phyloP scores from a whole-genome alignment of 108 stramenopile species.

The Fistulifera pelliculosa region DNA sequence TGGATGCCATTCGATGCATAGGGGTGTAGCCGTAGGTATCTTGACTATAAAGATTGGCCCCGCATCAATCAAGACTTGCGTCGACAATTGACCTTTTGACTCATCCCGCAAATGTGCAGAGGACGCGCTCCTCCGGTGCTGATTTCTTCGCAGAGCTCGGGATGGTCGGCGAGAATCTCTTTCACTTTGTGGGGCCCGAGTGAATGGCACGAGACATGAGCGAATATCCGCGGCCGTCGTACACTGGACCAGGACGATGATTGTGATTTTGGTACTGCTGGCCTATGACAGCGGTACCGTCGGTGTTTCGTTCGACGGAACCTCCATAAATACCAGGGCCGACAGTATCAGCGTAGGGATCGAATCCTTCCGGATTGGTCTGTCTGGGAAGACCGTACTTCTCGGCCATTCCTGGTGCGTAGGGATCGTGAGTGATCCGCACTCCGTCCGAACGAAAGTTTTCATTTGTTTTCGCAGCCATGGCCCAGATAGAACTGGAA shows the following conservation, averaged over 20 bases:
- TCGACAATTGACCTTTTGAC: constrained; percentile 37
- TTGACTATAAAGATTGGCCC: constrained; percentile 52
- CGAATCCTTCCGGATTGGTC: constrained; percentile 72
- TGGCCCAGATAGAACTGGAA: too few relatives aligned
- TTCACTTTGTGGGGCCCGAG: constrained; percentile 38
- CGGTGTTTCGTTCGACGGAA: constrained; percentile 38
- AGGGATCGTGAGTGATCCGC: constrained; percentile 60
- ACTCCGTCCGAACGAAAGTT: constrained; percentile 59
- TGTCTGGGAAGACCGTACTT: constrained; percentile 63
- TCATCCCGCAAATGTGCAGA: constrained; percentile 80
- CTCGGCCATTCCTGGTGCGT: constrained; percentile 66
- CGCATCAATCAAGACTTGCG: constrained; percentile 42
- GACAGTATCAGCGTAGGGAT: constrained; percentile 71
- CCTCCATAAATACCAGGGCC: constrained; percentile 83
- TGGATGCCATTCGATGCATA: constrained; percentile 80
- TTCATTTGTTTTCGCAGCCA: constrained; percentile 8
- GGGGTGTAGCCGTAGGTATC: constrained; percentile 80
- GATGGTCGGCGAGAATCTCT: constrained; percentile 45
- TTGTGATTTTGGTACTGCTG: constrained; percentile 80
- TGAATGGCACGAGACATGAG: constrained; percentile 40
- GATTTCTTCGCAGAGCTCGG: constrained; percentile 57
- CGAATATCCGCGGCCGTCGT: constrained; percentile 69
- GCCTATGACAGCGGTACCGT: constrained; percentile 50
- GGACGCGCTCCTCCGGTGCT: constrained; percentile 77
- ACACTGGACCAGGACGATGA: constrained; percentile 68